These are phyloP conservation scores for Candida silvicultrix DNA, from an alignment of 805 yeast species.

Conservation along the genomic window DNA sequence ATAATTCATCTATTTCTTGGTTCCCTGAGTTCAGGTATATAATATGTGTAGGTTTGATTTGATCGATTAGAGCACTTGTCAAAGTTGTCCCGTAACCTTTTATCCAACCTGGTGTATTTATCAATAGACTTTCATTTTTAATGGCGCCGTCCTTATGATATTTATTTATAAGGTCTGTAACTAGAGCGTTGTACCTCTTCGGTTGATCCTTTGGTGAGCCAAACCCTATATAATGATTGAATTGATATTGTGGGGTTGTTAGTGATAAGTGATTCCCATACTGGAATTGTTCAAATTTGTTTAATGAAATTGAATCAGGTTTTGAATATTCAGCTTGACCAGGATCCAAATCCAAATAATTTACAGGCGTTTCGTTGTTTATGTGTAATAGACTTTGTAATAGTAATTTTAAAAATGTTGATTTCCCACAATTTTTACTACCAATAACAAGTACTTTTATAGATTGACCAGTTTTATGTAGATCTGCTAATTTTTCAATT, in stretches of 20 bases:
- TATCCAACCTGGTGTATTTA: constrained; percentile 90
- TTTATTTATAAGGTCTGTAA: constrained; percentile 33
- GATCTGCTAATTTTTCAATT: constrained; percentile 31
- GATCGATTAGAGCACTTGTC: constrained; percentile 34
- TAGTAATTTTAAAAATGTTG: constrained; percentile 56
- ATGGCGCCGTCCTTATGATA: constrained; percentile 24
- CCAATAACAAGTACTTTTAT: constrained; percentile 31
- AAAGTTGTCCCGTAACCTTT: constrained; percentile 78
- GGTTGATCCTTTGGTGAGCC: constrained; percentile 68
- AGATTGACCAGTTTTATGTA: constrained; percentile 23
- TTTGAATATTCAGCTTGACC: constrained; percentile 78
- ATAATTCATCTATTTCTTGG: constrained; percentile 22
- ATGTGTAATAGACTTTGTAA: constrained; percentile 38
- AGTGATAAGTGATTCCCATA: constrained; percentile 29
- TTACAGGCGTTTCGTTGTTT: constrained; percentile 24
- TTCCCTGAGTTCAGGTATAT: constrained; percentile 44
- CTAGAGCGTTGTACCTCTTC: constrained; percentile 37
- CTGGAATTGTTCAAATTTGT: constrained; percentile 25
- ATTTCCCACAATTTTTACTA: constrained; percentile 77
- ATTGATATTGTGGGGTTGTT: constrained; percentile 7
- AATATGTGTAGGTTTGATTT: constrained; percentile 48
- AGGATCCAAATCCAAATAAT: constrained; percentile 75
- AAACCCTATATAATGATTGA: constrained; percentile 50
- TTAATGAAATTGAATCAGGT: constrained; percentile 65
- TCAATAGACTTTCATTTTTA: constrained; percentile 34